These are phyloP conservation scores for Lasiodiplodia sp. DNA, from an alignment of 2,329 filamentous ascomycete species.

Conservation along the genomic window DNA sequence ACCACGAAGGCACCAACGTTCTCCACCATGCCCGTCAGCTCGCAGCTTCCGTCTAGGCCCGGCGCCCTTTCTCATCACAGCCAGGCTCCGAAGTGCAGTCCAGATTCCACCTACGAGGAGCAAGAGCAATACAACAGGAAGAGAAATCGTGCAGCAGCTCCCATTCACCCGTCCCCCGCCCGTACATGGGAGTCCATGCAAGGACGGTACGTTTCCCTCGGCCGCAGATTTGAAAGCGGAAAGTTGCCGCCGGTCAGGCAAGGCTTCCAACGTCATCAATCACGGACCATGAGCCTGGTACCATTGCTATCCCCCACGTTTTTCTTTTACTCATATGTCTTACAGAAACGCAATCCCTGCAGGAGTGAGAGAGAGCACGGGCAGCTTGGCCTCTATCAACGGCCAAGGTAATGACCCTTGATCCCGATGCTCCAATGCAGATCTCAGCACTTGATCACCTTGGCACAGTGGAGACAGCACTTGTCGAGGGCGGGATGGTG, in stretches of 20 bases:
- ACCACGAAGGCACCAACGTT: background rate
- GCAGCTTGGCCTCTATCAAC: background rate
- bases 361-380: background rate
- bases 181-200: conserved; percentile 13
- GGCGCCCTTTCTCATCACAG: conserved; percentile 8
- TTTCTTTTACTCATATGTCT: conserved; percentile 5
- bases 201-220: background rate
- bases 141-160: background rate
- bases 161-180: background rate
- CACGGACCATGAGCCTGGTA: background rate
- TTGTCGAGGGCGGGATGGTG: conserved; percentile 14
- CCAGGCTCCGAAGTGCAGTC: background rate
- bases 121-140: conserved; percentile 2
- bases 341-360: conserved; percentile 24
- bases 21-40: background rate
- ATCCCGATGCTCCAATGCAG: background rate
- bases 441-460: conserved; percentile 12
- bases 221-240: conserved; percentile 10
- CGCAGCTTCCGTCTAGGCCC: background rate
- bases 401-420: background rate
- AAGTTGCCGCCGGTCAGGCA: background rate
- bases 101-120: conserved; percentile 14
- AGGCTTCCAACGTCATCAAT: conserved; percentile 6
- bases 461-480: conserved; percentile 16
- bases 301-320: background rate